phyloP scores from a whole-genome alignment of 2,329 filamentous ascomycete species.

The Microascus cirrosus region DNA sequence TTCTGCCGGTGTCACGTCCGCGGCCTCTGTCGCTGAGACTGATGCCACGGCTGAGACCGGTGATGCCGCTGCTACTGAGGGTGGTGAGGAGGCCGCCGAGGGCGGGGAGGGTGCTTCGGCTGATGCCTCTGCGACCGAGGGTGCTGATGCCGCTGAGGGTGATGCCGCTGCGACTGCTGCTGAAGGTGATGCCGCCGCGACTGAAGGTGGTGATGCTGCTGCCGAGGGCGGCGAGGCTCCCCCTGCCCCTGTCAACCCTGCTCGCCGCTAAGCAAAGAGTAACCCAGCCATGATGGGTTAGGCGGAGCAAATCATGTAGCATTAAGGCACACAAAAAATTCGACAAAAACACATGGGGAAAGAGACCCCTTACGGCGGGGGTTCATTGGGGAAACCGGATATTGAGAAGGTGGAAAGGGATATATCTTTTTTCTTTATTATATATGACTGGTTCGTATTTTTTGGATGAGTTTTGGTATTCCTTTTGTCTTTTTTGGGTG shows the following conservation, averaged over 20 bases:
- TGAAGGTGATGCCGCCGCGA: not conserved
- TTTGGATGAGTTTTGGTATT: not conserved
- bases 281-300: not conserved
- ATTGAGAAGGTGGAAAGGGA: slow-evolving; percentile 7
- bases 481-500: not conserved
- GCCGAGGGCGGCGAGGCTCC: not conserved
- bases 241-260: not conserved
- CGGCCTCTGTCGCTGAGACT: too few relatives aligned
- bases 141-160: not conserved
- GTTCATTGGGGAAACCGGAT: slow-evolving; percentile 12
- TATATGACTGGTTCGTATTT: slow-evolving; percentile 43
- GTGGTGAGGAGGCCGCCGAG: not conserved
- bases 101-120: too few relatives aligned
- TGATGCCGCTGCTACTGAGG: too few relatives aligned
- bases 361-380: not conserved
- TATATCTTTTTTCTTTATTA: slow-evolving; percentile 10
- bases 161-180: not conserved
- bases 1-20: too few relatives aligned
- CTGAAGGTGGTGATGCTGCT: not conserved
- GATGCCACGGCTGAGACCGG: too few relatives aligned
- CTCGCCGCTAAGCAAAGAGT: slow-evolving; percentile 2
- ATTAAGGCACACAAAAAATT: not conserved
- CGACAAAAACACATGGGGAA: not conserved
- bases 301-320: not conserved
- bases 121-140: not conserved